phyloP scores from a whole-genome alignment of 768 basidiomycete genomes.

The Phlebiopsis flavidoalba region DNA sequence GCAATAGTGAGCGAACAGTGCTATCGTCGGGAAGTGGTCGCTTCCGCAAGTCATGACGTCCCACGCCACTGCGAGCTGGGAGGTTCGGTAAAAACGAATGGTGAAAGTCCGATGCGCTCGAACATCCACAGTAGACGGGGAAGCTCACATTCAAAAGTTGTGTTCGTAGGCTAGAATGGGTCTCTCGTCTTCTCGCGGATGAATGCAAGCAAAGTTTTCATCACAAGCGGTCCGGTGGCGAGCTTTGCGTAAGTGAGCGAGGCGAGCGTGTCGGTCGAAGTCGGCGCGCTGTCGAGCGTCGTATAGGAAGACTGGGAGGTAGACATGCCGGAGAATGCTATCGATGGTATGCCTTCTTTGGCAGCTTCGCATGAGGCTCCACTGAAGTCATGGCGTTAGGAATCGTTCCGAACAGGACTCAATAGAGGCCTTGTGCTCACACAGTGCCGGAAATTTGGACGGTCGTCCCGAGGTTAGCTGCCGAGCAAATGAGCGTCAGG shows the following conservation, averaged over 20 bases:
- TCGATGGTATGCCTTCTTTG: slow-evolving; percentile 42
- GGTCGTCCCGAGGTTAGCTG: slow-evolving; percentile 21
- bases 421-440: slow-evolving; percentile 12
- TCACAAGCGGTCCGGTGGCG: slow-evolving; percentile 35
- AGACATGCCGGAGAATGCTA: slow-evolving; percentile 41
- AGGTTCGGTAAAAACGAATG: slow-evolving; percentile 30
- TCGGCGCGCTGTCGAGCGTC: slow-evolving; percentile 34
- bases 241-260: slow-evolving; percentile 41
- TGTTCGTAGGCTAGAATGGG: slow-evolving; percentile 28
- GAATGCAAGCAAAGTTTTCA: slow-evolving; percentile 24
- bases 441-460: slow-evolving; percentile 24
- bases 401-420: not conserved
- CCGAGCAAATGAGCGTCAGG: not conserved
- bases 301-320: slow-evolving; percentile 46
- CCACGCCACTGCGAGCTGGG: slow-evolving; percentile 18
- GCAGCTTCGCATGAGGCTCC: slow-evolving; percentile 48
- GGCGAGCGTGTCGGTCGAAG: slow-evolving; percentile 29
- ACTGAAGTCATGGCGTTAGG: slow-evolving; percentile 20
- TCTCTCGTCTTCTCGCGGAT: slow-evolving; percentile 6
- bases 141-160: slow-evolving; percentile 34
- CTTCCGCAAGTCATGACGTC: slow-evolving; percentile 30
- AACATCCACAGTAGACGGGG: slow-evolving; percentile 23
- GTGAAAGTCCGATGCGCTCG: slow-evolving; percentile 20
- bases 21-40: slow-evolving; percentile 26
- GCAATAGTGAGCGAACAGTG: slow-evolving; percentile 14